phyloP scores from a whole-genome alignment of 176 grass and related monocot genomes.

The Phyllostachys edulis region DNA sequence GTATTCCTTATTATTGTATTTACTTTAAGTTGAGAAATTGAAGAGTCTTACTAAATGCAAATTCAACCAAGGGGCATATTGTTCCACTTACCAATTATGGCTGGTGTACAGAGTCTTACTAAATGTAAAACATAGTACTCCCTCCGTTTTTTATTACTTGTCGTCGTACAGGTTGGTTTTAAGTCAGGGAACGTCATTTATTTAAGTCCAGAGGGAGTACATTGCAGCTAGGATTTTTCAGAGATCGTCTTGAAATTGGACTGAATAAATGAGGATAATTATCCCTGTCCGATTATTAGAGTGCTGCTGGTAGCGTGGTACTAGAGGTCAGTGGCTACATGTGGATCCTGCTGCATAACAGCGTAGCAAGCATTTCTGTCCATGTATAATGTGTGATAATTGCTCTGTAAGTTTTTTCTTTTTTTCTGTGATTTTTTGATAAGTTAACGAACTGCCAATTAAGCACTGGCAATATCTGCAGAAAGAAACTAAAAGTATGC shows the following conservation, averaged over 20 bases:
- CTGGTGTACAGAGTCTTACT: not conserved
- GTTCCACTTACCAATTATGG: not conserved
- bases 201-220: no score
- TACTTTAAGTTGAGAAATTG: not conserved
- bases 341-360: no score
- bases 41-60: no score
- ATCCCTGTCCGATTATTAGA: not conserved
- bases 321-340: not conserved
- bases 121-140: not conserved
- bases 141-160: no score
- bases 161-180: no score
- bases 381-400: no score
- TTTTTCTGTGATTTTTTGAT: not conserved
- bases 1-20: not conserved
- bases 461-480: not conserved
- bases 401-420: not conserved
- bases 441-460: not conserved
- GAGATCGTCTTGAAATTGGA: not conserved
- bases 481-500: constrained; percentile 2
- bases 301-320: not conserved
- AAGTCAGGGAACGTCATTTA: no score
- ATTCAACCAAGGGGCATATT: constrained; percentile 8
- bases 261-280: not conserved
- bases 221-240: not conserved
- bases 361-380: no score